phyloP scores from a whole-genome alignment of 73 alveolate species.

The Effrenium voratum region DNA sequence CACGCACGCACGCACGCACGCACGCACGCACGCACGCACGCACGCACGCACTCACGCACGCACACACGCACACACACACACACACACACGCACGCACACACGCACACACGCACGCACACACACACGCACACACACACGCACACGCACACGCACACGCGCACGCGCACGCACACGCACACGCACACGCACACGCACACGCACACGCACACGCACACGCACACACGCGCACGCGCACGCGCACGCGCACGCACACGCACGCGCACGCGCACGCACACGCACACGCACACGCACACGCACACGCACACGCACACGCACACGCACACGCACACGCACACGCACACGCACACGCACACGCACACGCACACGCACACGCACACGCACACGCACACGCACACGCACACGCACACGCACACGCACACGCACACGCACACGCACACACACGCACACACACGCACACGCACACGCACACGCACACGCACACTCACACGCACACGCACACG shows the following conservation, averaged over 20 bases:
- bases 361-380: neutral
- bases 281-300: neutral
- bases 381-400: neutral
- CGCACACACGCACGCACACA: conserved; percentile 25
- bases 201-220: conserved; percentile 21
- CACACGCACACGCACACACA: neutral
- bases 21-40: no score
- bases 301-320: neutral
- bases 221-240: conserved; percentile 14
- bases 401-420: neutral
- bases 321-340: neutral
- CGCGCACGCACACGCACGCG: conserved; percentile 8
- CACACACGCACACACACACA: conserved; percentile 30
- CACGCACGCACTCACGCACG: no score
- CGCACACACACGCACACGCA: neutral
- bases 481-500: neutral
- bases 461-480: neutral
- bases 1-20: no score
- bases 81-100: conserved; percentile 27
- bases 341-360: neutral
- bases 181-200: conserved; percentile 3
- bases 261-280: neutral
- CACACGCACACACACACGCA: conserved; percentile 34
- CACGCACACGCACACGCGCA: conserved; percentile 23
- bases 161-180: neutral